Evolutionary conservation across 345 rosid species (phyloP).

Genomic region (Gossypium herbaceum): DNA sequence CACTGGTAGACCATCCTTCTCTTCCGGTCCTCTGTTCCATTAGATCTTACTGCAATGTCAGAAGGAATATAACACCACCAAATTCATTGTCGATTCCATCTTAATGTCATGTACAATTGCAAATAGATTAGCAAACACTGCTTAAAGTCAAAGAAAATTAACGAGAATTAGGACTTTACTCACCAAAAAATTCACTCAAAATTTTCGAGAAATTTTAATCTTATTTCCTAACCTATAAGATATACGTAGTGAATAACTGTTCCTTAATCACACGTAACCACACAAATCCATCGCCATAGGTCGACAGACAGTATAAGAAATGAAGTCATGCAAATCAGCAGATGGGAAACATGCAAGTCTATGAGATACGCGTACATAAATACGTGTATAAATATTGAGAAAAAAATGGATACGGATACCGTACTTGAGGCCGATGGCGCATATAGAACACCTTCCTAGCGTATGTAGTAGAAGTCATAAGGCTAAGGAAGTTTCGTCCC

Average conservation of each 20-base stretch:
- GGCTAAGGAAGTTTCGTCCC: slow-evolving; percentile 34
- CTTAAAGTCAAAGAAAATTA: not conserved
- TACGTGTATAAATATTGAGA: not conserved
- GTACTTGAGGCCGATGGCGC: slow-evolving; percentile 34
- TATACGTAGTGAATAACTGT: too few species aligned
- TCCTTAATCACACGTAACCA: too few species aligned
- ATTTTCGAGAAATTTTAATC: too few species aligned
- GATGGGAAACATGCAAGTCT: not conserved
- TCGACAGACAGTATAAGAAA: not conserved
- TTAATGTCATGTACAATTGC: not conserved
- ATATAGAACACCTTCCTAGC: slow-evolving; percentile 43
- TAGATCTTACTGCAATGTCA: slow-evolving; percentile 43
- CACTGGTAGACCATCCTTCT: slow-evolving; percentile 47
- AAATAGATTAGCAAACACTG: not conserved
- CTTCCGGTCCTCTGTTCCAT: slow-evolving; percentile 55
- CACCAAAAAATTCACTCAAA: too few species aligned
- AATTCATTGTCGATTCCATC: not conserved
- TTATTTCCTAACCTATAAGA: too few species aligned
- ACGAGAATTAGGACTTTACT: too few species aligned
- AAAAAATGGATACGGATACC: slow-evolving; percentile 21
- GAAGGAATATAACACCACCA: slow-evolving; percentile 7
- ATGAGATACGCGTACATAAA: not conserved
- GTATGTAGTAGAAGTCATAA: slow-evolving; percentile 27
- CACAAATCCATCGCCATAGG: not conserved
- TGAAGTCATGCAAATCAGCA: not conserved